These are phyloP conservation scores for Kalmanozyma brasiliensis DNA, from an alignment of 1,284 basidiomycete genomes.

Conservation along the genomic window DNA sequence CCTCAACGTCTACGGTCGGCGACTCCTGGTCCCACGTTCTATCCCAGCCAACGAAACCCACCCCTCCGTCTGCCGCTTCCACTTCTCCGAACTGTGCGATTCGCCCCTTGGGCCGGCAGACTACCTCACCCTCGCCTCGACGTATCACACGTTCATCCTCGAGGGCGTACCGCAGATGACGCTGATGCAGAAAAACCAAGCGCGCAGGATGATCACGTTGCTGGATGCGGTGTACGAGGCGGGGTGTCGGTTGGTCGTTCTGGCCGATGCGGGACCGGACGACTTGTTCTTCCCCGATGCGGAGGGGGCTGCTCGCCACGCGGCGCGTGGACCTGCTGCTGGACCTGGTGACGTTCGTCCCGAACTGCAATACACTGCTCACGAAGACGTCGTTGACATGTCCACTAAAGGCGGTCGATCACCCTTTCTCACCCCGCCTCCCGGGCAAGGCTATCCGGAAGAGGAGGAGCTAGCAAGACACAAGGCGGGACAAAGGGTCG, in stretches of 20 bases:
- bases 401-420: conserved; percentile 40
- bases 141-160: conserved; percentile 74
- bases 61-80: conserved; percentile 72
- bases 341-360: conserved; percentile 31
- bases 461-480: conserved; percentile 21
- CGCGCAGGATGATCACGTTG: conserved; percentile 77
- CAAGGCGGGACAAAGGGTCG: conserved; percentile 21
- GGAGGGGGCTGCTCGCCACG: conserved; percentile 32
- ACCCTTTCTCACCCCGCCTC: conserved; percentile 37
- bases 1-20: conserved; percentile 72
- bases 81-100: conserved; percentile 76
- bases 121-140: conserved; percentile 76
- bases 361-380: conserved; percentile 11
- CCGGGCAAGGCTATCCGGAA: conserved; percentile 40
- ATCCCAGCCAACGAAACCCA: conserved; percentile 24
- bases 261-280: conserved; percentile 72
- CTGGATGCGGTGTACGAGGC: conserved; percentile 75
- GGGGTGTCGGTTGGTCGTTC: conserved; percentile 67
- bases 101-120: conserved; percentile 77
- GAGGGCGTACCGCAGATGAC: conserved; percentile 74
- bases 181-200: conserved; percentile 77
- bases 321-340: conserved; percentile 43
- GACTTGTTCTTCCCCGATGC: conserved; percentile 74
- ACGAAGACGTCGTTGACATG: conserved; percentile 51
- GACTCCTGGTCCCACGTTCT: conserved; percentile 72